phyloP scores from a whole-genome alignment of 177 flowering plant genomes.

The Telopea speciosissima region DNA sequence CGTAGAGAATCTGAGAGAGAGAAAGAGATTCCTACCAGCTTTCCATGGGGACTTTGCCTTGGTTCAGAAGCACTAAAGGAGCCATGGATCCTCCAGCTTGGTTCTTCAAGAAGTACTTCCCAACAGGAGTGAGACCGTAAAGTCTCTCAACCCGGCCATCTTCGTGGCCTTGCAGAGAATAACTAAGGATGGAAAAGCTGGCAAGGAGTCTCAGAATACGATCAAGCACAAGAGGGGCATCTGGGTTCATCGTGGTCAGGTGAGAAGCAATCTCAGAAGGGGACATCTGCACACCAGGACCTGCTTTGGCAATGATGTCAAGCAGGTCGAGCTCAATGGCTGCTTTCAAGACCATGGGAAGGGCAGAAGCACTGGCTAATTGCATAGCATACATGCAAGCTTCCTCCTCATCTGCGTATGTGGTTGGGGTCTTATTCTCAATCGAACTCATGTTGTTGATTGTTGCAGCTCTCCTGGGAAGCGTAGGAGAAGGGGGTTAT shows the following conservation, averaged over 20 bases:
- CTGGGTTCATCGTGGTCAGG: background rate
- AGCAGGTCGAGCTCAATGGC: background rate
- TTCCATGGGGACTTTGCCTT: background rate
- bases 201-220: background rate
- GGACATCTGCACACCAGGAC: background rate
- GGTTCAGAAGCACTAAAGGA: background rate
- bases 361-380: background rate
- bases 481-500: too few species aligned
- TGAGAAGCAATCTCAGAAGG: background rate
- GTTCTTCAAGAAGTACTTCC: too few species aligned
- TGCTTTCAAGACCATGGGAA: background rate
- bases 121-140: background rate
- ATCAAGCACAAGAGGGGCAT: background rate
- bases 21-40: background rate
- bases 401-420: background rate
- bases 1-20: too few species aligned
- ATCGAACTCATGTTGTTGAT: background rate
- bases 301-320: background rate
- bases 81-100: background rate
- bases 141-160: background rate
- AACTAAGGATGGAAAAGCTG: background rate
- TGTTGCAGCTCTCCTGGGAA: too few species aligned
- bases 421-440: background rate
- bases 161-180: background rate
- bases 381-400: background rate